Conservation (phyloP, 805 yeast genomes). For the Cyberlindnera xylosilytica region DNA sequence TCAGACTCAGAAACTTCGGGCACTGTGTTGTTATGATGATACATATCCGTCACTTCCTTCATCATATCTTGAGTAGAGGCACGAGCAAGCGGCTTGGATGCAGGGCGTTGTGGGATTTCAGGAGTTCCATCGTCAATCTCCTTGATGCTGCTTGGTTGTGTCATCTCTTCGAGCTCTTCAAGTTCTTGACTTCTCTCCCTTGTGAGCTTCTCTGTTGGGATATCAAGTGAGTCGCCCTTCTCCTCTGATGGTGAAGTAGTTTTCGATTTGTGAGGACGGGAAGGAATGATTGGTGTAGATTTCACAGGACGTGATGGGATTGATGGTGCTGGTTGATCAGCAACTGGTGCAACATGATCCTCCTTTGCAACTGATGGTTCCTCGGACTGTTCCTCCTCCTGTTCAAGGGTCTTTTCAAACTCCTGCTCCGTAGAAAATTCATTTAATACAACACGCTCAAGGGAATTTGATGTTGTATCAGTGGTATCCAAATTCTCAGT, state of each 20-base stretch:
- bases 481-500: no score
- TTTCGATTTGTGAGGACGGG: no score
- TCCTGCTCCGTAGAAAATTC: no score
- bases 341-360: no score
- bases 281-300: no score
- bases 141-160: not conserved
- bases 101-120: constrained; percentile 9
- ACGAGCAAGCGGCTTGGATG: constrained; percentile 7
- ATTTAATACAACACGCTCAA: no score
- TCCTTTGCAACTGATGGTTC: constrained; percentile 3
- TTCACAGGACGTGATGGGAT: not conserved
- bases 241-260: no score
- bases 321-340: no score
- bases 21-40: not conserved
- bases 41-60: constrained; percentile 9
- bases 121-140: constrained; percentile 1
- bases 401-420: not conserved
- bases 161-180: constrained; percentile 11
- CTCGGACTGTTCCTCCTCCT: not conserved
- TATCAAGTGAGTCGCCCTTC: not conserved
- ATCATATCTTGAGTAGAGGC: constrained; percentile 11
- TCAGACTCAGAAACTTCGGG: not conserved
- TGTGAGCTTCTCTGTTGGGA: not conserved
- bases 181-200: constrained; percentile 7
- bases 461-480: no score